Conservation (phyloP, 2,329 filamentous ascomycete species). For the Neospermospora avenae region DNA sequence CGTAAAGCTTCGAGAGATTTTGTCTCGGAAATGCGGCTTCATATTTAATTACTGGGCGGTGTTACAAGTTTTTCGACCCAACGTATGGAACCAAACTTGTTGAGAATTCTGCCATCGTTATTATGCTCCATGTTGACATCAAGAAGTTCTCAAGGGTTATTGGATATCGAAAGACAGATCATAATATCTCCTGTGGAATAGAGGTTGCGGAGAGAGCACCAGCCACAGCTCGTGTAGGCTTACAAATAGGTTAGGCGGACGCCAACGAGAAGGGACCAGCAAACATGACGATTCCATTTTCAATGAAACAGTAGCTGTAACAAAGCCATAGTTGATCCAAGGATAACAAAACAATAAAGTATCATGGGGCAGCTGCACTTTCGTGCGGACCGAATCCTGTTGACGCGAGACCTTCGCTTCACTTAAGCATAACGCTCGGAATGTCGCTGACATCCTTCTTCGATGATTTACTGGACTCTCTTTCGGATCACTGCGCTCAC, state of each 20-base stretch:
- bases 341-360: not conserved
- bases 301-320: not conserved
- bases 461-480: constrained; percentile 10
- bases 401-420: not conserved
- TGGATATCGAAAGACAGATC: not conserved
- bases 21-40: not conserved
- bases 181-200: not conserved
- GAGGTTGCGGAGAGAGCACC: not conserved
- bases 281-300: not conserved
- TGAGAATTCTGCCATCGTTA: not conserved
- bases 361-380: not conserved
- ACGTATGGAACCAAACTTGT: not conserved
- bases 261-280: not conserved
- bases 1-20: not conserved
- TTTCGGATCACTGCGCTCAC: constrained; percentile 10
- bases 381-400: constrained; percentile 2
- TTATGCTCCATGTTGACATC: not conserved
- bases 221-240: not conserved
- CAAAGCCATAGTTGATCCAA: not conserved
- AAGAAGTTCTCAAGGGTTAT: too few relatives aligned
- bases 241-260: not conserved
- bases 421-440: constrained; percentile 22
- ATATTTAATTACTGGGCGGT: not conserved
- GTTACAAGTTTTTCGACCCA: not conserved
- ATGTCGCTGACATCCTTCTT: not conserved